A percentile compares a stretch with the other conserved stretches of the same genome.
Conservation (phyloP, 371 early-diverging fungal genomes). For the Entomophthora muscae region DNA sequence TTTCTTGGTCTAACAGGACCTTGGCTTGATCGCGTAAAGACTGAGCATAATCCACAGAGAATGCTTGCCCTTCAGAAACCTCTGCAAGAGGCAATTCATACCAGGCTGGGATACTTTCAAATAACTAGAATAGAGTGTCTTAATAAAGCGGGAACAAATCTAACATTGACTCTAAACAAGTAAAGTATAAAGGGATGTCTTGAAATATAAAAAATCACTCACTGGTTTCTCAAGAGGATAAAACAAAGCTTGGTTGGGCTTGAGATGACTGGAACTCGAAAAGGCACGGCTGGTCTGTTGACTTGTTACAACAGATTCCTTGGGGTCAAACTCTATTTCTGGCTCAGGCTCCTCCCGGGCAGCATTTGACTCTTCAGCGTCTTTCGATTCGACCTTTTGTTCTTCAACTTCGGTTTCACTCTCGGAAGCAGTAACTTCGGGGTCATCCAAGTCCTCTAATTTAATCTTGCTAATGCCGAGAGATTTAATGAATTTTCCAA, state of each 20-base stretch:
- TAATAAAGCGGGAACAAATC: no score
- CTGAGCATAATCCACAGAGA: not conserved
- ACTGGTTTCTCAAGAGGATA: not conserved
- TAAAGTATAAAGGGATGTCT: no score
- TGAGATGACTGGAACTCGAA: not conserved
- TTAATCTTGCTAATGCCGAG: conserved; percentile 6
- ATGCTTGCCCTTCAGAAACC: not conserved
- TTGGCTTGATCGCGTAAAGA: conserved; percentile 24
- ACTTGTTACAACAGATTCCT: not conserved
- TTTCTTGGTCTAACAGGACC: conserved; percentile 45
- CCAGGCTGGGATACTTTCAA: conserved; percentile 5
- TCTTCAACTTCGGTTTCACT: not conserved
- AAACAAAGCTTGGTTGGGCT: not conserved
- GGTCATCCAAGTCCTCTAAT: conserved; percentile 2
- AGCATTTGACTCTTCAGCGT: not conserved
- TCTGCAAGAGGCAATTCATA: not conserved
- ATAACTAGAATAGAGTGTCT: not conserved
- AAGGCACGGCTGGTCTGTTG: not conserved
- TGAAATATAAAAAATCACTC: not conserved
- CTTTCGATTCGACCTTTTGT: not conserved
- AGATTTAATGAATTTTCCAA: not conserved
- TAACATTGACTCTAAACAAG: no score
- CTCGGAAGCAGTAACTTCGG: not conserved
- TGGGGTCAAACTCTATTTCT: not conserved
- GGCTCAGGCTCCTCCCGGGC: not conserved